Conservation (phyloP, 352 stramenopile species). For the Pythium chondricola region DNA sequence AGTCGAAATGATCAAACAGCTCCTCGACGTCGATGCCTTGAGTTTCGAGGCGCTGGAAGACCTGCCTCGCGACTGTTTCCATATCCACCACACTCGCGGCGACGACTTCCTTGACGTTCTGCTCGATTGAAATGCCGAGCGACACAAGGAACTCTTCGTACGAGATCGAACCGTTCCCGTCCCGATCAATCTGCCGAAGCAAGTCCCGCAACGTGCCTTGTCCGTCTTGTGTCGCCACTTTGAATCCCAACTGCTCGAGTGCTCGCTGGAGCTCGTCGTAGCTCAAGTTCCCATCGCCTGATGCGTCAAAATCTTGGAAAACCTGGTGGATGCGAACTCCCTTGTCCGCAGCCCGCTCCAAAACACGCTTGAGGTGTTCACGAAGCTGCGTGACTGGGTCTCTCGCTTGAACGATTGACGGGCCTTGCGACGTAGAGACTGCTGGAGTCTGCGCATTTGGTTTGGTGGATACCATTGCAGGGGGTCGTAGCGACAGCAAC, state of each 20-base stretch:
- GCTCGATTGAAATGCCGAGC: constrained; percentile 37
- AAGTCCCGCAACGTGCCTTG: constrained; percentile 26
- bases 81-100: constrained; percentile 40
- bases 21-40: constrained; percentile 52
- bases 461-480: not conserved
- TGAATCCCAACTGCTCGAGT: constrained; percentile 45
- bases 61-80: constrained; percentile 28
- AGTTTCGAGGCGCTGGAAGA: constrained; percentile 37
- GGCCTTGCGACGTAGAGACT: not conserved
- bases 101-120: constrained; percentile 42
- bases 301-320: constrained; percentile 57
- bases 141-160: constrained; percentile 74
- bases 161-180: constrained; percentile 61
- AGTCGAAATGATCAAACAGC: constrained; percentile 65
- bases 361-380: constrained; percentile 47
- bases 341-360: constrained; percentile 47
- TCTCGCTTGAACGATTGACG: not conserved
- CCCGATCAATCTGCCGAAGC: constrained; percentile 43
- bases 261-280: constrained; percentile 45
- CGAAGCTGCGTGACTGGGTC: constrained; percentile 22
- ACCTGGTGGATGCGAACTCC: constrained; percentile 53
- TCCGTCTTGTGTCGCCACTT: constrained; percentile 20
- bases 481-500: constrained; percentile 33
- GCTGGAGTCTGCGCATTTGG: not conserved
- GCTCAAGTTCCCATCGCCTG: constrained; percentile 51